These are phyloP conservation scores for Cyathus striatus DNA, from an alignment of 768 basidiomycete species.

Conservation along the genomic window DNA sequence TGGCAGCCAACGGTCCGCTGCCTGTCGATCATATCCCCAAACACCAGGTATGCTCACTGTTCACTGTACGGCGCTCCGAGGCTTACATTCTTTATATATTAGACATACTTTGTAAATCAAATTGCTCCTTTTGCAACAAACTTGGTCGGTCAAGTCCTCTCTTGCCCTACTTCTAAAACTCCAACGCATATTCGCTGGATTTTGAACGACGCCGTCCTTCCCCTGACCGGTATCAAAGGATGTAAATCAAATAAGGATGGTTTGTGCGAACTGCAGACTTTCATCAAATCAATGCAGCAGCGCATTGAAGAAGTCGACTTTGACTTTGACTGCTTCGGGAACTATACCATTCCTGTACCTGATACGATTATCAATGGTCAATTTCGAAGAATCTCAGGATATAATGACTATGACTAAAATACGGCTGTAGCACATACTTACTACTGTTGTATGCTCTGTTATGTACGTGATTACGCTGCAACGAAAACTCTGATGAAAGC, in stretches of 20 bases:
- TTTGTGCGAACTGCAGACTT: slow-evolving; percentile 54
- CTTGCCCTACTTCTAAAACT: slow-evolving; percentile 22
- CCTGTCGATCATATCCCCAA: slow-evolving; percentile 55
- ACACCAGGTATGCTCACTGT: slow-evolving; percentile 46
- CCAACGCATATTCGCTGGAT: slow-evolving; percentile 57
- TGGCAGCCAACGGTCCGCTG: slow-evolving; percentile 58
- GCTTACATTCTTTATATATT: slow-evolving; percentile 25
- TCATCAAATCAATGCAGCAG: slow-evolving; percentile 52
- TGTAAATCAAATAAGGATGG: slow-evolving; percentile 55
- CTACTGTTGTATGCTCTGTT: not conserved
- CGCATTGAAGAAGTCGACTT: slow-evolving; percentile 58
- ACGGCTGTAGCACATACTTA: not conserved
- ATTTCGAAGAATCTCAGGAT: slow-evolving; percentile 11
- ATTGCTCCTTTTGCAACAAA: slow-evolving; percentile 29
- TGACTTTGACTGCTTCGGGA: slow-evolving; percentile 53
- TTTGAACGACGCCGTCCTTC: slow-evolving; percentile 70
- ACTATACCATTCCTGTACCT: slow-evolving; percentile 36
- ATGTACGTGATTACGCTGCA: no score
- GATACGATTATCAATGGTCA: slow-evolving; percentile 35
- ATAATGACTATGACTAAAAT: not conserved
- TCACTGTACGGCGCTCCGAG: slow-evolving; percentile 46
- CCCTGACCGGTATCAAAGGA: slow-evolving; percentile 58
- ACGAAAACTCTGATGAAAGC: no score
- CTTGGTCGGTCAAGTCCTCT: slow-evolving; percentile 41
- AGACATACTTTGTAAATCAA: slow-evolving; percentile 24